Evolutionary conservation across 805 yeast species (phyloP), one percentile per base, ranked within the genome.

Genomic region (Candida yuanshanica): DNA sequence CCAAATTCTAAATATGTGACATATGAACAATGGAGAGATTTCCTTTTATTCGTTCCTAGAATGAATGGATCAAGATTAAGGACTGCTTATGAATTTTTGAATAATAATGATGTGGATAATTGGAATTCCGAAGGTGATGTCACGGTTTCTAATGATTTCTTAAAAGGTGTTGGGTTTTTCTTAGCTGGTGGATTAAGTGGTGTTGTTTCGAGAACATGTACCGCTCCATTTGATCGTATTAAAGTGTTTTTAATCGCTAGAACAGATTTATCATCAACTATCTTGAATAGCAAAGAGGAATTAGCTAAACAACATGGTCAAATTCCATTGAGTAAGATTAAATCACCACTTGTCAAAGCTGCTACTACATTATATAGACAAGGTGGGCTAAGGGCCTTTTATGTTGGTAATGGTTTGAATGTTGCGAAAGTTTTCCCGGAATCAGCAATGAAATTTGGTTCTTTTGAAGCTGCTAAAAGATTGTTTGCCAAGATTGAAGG

Each of bases 101-200:
- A 77, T 43, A 95, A 86, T 51, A 52, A 55, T 38, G 93, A 85
- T 48, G 75, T 80, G 20, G 95, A 87, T 14, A 95, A 88, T 55
- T 63, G 89, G 33, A 81, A 91, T 5, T 77, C 95, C 0, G 98
- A 91, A 53, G 96, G 96, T 60, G 98, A 91, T 63, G 88, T 90
- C 46, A 82, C 95, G 0, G 71, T 91, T 27, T 81, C 83, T 33
- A 80, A 79, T 57, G 95, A 87, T 48, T 74, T 85, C 39, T 64
- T 85, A 37, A 79, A 83, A 56, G 95, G 96, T 24, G 73, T 88
- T 46, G 96, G 97, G 1, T 93, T 79, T 62, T 93, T 93, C 56
- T 64, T 90, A 25, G 95, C 96, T 2, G 99, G 99, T 31, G 99
- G 99, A 0, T 62, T 90, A 17, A 85, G 96, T 2, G 99, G 99